Evolutionary conservation across 169 alveolate genomes (phyloP).

Genomic region (Hepatocystis sp.): DNA sequence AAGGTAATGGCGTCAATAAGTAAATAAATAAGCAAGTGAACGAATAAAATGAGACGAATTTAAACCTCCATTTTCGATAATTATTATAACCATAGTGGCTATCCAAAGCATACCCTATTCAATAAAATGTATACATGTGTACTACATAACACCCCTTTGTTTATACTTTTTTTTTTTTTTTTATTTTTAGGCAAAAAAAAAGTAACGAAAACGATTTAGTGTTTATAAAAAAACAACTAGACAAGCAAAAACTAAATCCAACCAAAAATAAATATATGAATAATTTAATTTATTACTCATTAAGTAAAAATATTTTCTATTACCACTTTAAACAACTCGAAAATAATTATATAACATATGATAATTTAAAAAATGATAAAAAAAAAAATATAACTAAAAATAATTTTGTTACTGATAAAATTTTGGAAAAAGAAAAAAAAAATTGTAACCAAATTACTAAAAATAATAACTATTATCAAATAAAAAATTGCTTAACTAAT

Average conservation of each 20-base stretch:
- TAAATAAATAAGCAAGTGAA: not conserved
- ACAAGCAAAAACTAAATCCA: not conserved
- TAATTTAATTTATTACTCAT: constrained; percentile 12
- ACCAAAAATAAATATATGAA: constrained; percentile 14
- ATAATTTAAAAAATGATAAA: constrained; percentile 6
- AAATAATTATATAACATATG: constrained; percentile 9
- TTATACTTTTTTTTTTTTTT: constrained; percentile 1
- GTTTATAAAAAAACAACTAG: constrained; percentile 2
- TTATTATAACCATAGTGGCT: not conserved
- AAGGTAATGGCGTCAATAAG: constrained; percentile 37
- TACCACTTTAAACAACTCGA: not conserved
- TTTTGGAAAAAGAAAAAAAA: not conserved
- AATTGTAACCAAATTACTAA: not conserved
- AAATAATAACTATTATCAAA: constrained; percentile 1
- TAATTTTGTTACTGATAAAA: not conserved
- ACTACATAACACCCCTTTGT: no score
- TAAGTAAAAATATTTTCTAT: constrained; percentile 21
- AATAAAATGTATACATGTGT: not conserved
- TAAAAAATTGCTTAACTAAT: constrained; percentile 1
- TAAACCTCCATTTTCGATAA: not conserved
- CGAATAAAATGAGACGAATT: not conserved
- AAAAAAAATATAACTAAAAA: constrained; percentile 2
- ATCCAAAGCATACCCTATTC: not conserved
- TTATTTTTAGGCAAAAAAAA: constrained; percentile 25
- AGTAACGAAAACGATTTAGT: constrained; percentile 3